Base-by-base conservation (phyloP, 495 filamentous ascomycete genomes). In the Cudoniella acicularis region DNA sequence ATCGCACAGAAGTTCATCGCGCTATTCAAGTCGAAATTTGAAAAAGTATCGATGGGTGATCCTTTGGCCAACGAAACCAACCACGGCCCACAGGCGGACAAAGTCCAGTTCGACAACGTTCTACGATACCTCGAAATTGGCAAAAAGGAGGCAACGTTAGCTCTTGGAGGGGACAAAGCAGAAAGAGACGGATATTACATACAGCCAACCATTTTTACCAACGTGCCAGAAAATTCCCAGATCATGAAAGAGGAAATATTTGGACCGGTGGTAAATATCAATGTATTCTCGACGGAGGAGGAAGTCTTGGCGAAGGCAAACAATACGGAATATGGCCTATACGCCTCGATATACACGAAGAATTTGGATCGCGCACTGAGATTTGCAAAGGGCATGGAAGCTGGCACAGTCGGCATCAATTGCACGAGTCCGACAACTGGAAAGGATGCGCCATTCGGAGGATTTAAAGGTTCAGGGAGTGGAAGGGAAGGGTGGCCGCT, bases 391-490 rank as follows among this genome's bases (percentile, higher is more conserved):
- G 76, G 83, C 67, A 80, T 96, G 26, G 83, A 93, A 71, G 84
- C 87, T 1, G 92, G 92, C 23, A 87, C 86, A 21, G 88, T 96
- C 23, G 91, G 95, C 66, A 92, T 96, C 65, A 96, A 96, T 67
- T 53, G 48, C 24, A 55, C 57, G 16, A 57, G 52, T 49, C 78
- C 75, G 0, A 55, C 50, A 1, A 42, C 25, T 1, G 49, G 30
- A 17, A 43, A 47, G 36, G 62, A 65, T 54, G 45, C 58, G 49
- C 64, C 64, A 6, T 67, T 67, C 47, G 64, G 64, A 11, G 64
- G 64, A 6, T 59, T 25, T 16, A 67, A 67, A 26, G 54, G 54
- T n/a, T 58, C 51, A 49, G 64, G 64, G 23, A 48, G 43, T 22
- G 64, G 64, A 3, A 53, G 64, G 49, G 62, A 67, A 52, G 49